Conservation (phyloP, 1,284 basidiomycete genomes). For the Apiotrichum veenhuisii region DNA sequence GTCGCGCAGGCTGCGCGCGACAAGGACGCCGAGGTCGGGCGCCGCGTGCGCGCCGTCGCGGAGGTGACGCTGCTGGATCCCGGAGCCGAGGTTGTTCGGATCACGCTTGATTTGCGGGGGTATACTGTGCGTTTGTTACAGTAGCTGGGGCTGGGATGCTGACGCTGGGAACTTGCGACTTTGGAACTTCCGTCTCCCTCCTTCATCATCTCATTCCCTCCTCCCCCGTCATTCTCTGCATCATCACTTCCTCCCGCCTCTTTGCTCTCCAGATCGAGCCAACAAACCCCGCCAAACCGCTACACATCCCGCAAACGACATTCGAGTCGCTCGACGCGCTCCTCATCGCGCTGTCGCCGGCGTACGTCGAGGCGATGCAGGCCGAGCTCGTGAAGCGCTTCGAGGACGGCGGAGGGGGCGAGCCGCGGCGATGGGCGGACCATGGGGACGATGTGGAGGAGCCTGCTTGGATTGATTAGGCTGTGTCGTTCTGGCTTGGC, state of each 20-base stretch:
- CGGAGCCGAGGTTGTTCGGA: conserved; percentile 22
- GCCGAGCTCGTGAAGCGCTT: conserved; percentile 35
- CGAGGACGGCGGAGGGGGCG: conserved; percentile 16
- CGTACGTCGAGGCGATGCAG: conserved; percentile 40
- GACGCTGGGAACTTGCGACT: no score
- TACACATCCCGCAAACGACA: conserved; percentile 14
- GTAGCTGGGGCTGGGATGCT: no score
- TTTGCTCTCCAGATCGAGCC: conserved; percentile 15
- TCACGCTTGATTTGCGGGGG: conserved; percentile 31
- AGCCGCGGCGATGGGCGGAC: conserved; percentile 3
- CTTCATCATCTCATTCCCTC: no score
- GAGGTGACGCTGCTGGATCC: conserved; percentile 21
- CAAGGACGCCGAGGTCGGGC: no score
- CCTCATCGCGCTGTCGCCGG: conserved; percentile 36
- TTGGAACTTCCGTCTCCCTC: no score
- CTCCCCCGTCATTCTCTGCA: neutral
- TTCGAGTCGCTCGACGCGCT: conserved; percentile 42
- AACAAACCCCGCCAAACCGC: neutral
- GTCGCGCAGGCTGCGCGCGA: neutral
- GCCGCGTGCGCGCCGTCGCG: conserved; percentile 5
- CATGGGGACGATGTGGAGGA: conserved; percentile 10
- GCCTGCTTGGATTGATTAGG: conserved; percentile 19
- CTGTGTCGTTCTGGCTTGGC: no score
- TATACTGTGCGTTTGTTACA: conserved; percentile 38
- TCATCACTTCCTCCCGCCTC: neutral